phyloP scores from a whole-genome alignment of 2,329 filamentous ascomycete species.

The Colletotrichum echinochloae region DNA sequence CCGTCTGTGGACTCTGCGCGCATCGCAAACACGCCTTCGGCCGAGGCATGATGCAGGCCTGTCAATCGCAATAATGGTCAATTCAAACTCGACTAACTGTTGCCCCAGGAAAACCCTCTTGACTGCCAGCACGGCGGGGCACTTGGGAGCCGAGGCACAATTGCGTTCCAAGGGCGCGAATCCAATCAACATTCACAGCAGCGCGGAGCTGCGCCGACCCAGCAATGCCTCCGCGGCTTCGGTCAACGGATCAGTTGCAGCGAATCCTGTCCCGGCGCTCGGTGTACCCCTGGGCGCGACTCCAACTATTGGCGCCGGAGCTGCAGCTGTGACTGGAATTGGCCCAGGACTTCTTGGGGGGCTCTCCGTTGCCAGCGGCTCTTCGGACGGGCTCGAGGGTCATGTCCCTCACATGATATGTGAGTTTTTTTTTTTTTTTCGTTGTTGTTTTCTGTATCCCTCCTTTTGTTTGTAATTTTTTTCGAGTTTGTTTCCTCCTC shows the following conservation, averaged over 20 bases:
- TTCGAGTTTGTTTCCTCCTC: not conserved
- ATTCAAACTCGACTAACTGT: conserved; percentile 20
- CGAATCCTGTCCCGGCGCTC: conserved; percentile 23
- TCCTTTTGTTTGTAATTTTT: not conserved
- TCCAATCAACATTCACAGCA: conserved; percentile 52
- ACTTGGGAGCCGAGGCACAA: conserved; percentile 59
- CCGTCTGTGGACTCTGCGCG: not conserved
- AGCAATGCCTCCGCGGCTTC: conserved; percentile 48
- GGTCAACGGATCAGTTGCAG: conserved; percentile 44
- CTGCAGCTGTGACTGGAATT: conserved; percentile 38
- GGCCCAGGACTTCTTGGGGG: conserved; percentile 34
- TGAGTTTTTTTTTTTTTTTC: conserved; percentile 51
- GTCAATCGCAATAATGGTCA: not conserved
- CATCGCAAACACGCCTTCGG: not conserved
- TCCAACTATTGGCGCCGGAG: conserved; percentile 21
- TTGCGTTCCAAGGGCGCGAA: conserved; percentile 53
- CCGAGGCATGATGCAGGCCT: not conserved
- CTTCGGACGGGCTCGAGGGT: conserved; percentile 50
- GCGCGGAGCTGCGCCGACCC: conserved; percentile 53
- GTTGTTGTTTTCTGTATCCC: conserved; percentile 4
- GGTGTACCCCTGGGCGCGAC: conserved; percentile 23
- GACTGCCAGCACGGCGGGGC: conserved; percentile 53
- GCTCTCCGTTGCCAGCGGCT: conserved; percentile 33
- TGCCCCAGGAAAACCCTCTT: conserved; percentile 58
- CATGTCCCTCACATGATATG: conserved; percentile 62